Evolutionary conservation across 176 grass and related monocot species (phyloP).

Genomic region (Bothriochloa decipiens): DNA sequence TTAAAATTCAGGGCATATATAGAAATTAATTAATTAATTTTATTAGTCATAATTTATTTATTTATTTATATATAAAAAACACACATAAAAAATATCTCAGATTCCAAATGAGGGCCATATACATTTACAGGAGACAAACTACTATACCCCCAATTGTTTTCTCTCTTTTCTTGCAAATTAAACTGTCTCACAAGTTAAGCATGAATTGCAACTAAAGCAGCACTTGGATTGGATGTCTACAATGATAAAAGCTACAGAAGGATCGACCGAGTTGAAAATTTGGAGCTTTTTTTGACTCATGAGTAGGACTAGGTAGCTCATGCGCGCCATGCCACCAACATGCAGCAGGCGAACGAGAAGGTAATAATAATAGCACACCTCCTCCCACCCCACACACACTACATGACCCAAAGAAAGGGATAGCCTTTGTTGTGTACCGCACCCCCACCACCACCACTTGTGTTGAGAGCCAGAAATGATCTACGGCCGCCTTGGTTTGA

Average conservation of each 20-base stretch:
- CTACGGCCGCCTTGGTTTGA: constrained; percentile 36
- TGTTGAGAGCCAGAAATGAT: constrained; percentile 39
- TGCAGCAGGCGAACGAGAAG: constrained; percentile 21
- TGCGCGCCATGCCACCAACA: constrained; percentile 50
- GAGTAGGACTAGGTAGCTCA: constrained; percentile 30
- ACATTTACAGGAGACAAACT: too few species aligned
- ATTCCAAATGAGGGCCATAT: too few species aligned
- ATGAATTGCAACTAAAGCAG: not conserved
- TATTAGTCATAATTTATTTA: too few species aligned
- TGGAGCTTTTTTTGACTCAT: not conserved
- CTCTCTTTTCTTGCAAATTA: not conserved
- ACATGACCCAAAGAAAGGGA: constrained; percentile 33
- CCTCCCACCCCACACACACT: constrained; percentile 44
- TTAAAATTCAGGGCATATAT: too few species aligned
- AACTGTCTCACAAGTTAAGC: not conserved
- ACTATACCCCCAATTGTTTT: too few species aligned
- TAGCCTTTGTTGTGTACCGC: constrained; percentile 53
- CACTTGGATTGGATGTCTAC: not conserved
- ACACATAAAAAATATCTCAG: too few species aligned
- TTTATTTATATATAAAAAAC: too few species aligned
- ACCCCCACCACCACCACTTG: constrained; percentile 62
- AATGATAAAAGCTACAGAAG: too few species aligned
- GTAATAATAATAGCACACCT: constrained; percentile 30
- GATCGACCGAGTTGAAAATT: not conserved
- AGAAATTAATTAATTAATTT: too few species aligned